A percentile compares a stretch with the other conserved stretches of the same genome.
Evolutionary conservation across 495 filamentous ascomycete genomes (phyloP).

Genomic region (Hyaloscypha hepaticicola): DNA sequence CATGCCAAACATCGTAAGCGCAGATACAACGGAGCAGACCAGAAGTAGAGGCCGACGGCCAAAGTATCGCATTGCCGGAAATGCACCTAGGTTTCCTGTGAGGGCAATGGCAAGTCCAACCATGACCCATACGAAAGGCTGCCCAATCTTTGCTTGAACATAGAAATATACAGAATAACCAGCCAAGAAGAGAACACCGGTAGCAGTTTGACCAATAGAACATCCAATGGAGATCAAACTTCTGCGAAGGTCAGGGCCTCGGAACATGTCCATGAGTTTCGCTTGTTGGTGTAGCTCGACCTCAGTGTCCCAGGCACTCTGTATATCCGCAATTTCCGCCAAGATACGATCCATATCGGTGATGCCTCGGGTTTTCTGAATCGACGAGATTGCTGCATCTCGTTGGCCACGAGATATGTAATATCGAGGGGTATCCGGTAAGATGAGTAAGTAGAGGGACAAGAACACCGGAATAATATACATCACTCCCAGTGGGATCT

Average conservation of each 20-base stretch:
- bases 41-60: conserved; percentile 7
- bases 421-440: conserved; percentile 57
- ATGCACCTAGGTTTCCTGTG: conserved; percentile 34
- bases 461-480: conserved; percentile 52
- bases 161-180: conserved; percentile 37
- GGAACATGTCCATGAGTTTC: conserved; percentile 34
- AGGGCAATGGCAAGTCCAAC: conserved; percentile 34
- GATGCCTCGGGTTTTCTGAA: conserved; percentile 33
- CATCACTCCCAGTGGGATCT: conserved; percentile 53
- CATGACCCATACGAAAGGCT: conserved; percentile 37
- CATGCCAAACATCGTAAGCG: conserved; percentile 11
- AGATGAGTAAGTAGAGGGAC: conserved; percentile 46
- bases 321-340: conserved; percentile 35
- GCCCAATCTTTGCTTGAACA: conserved; percentile 33
- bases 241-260: conserved; percentile 33
- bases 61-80: conserved; percentile 31
- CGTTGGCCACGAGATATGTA: conserved; percentile 37
- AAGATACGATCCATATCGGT: conserved; percentile 33
- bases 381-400: conserved; percentile 35
- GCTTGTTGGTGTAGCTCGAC: conserved; percentile 31
- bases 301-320: conserved; percentile 31
- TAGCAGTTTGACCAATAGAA: conserved; percentile 32
- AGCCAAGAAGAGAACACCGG: conserved; percentile 35
- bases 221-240: conserved; percentile 33
- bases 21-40: conserved; percentile 4